Evolutionary conservation across 352 stramenopile species (phyloP).

Genomic region (Globisporangium barbulae): DNA sequence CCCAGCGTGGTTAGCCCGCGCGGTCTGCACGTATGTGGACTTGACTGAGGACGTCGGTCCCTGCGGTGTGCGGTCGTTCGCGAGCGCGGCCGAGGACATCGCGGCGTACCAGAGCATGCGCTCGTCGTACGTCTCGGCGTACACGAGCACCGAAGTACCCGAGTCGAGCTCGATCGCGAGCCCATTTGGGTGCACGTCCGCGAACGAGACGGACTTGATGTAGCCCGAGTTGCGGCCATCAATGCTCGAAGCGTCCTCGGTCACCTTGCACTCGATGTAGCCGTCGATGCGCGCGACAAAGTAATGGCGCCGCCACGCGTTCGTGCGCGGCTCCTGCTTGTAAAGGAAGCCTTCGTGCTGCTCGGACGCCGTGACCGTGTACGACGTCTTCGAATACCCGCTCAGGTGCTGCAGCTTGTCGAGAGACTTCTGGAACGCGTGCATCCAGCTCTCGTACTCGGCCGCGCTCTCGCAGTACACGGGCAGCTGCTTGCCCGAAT

Average conservation of each 20-base stretch:
- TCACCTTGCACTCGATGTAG: constrained; percentile 65
- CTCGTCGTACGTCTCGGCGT: constrained; percentile 78
- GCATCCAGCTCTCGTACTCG: constrained; percentile 55
- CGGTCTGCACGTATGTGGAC: constrained; percentile 71
- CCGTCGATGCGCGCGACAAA: constrained; percentile 69
- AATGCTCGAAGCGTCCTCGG: constrained; percentile 28
- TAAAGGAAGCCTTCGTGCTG: constrained; percentile 70
- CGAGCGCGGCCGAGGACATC: constrained; percentile 54
- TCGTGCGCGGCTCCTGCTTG: constrained; percentile 50
- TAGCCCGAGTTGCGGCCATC: constrained; percentile 61
- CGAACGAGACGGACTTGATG: constrained; percentile 65
- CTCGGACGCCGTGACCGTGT: constrained; percentile 58
- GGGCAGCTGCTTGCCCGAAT: constrained; percentile 35
- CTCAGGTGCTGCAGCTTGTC: constrained; percentile 49
- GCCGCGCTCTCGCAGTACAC: constrained; percentile 41
- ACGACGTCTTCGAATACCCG: constrained; percentile 64
- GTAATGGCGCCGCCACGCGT: constrained; percentile 52
- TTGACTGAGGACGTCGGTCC: constrained; percentile 50
- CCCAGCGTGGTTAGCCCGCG: constrained; percentile 67
- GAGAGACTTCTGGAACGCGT: constrained; percentile 43
- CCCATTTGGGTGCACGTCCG: constrained; percentile 63
- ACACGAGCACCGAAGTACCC: constrained; percentile 64
- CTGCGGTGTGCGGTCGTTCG: constrained; percentile 36
- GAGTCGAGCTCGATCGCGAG: constrained; percentile 68
- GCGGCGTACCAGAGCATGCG: constrained; percentile 81